A percentile compares a stretch with the other conserved stretches of the same genome.
phyloP scores from a whole-genome alignment of 164 flowering plant species.

The Stephania yunnanensis region DNA sequence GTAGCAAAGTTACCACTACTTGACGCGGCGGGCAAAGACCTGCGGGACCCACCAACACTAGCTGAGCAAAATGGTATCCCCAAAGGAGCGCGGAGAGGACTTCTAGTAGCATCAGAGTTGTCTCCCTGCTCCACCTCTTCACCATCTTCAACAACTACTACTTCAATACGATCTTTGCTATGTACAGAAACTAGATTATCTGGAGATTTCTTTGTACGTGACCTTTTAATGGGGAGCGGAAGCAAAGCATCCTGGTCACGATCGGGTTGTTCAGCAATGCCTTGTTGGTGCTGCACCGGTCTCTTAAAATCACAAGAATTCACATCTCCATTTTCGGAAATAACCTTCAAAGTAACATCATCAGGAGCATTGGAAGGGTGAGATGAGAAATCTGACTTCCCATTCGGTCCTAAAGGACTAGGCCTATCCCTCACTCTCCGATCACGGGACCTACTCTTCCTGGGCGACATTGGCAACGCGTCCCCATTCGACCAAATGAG shows the following conservation, averaged over 20 bases:
- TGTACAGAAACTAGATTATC: conserved; percentile 29
- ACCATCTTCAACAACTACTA: conserved; percentile 36
- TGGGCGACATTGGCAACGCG: conserved; percentile 51
- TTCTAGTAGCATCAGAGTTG: conserved; percentile 30
- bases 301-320: conserved; percentile 51
- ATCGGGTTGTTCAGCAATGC: conserved; percentile 46
- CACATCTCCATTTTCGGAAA: conserved; percentile 60
- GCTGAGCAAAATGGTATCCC: conserved; percentile 80
- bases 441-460: conserved; percentile 71
- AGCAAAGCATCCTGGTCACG: conserved; percentile 34
- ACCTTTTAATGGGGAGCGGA: conserved; percentile 27
- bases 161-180: conserved; percentile 34
- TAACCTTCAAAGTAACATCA: conserved; percentile 31
- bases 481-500: conserved; percentile 78
- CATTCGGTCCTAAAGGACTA: conserved; percentile 74
- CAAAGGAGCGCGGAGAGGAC: conserved; percentile 74
- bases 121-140: conserved; percentile 35
- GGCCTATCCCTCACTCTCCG: conserved; percentile 58
- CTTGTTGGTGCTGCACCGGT: conserved; percentile 45
- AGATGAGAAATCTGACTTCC: conserved; percentile 42
- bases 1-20: conserved; percentile 32
- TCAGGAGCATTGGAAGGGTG: conserved; percentile 32
- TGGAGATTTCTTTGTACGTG: conserved; percentile 24
- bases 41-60: conserved; percentile 83
- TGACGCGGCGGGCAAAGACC: conserved; percentile 35